Evolutionary conservation across 2,329 filamentous ascomycete species (phyloP).

Genomic region (Plectosphaerella plurivora): DNA sequence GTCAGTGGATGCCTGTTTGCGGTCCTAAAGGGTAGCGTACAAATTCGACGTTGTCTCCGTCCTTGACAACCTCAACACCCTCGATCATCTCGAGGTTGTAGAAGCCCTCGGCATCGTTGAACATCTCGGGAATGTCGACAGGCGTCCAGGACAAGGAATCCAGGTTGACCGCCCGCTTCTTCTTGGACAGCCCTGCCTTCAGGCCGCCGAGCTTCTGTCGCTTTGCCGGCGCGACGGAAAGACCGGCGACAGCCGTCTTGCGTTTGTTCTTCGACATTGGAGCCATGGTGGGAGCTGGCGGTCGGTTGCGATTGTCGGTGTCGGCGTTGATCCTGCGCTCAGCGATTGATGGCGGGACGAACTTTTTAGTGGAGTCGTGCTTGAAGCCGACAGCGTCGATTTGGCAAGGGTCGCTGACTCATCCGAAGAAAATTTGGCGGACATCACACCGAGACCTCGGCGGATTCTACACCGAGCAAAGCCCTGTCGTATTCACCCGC

Average conservation of each 20-base stretch:
- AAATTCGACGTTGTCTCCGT: constrained; percentile 56
- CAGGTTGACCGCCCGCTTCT: constrained; percentile 37
- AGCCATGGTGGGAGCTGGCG: constrained; percentile 5
- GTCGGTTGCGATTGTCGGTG: not conserved
- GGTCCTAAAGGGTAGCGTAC: constrained; percentile 25
- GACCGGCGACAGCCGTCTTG: constrained; percentile 7
- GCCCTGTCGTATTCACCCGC: constrained; percentile 10
- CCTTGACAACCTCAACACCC: constrained; percentile 77
- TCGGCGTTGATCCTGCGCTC: not conserved
- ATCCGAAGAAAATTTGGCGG: constrained; percentile 9
- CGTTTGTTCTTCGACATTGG: constrained; percentile 10
- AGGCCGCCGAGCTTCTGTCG: constrained; percentile 9
- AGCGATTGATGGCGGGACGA: not conserved
- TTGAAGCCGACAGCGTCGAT: not conserved
- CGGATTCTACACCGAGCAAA: constrained; percentile 10
- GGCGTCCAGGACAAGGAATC: constrained; percentile 52
- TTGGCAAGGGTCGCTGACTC: not conserved
- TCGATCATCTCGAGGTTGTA: constrained; percentile 89
- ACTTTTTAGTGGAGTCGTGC: not conserved
- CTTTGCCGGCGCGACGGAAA: constrained; percentile 6
- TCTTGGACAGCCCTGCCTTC: constrained; percentile 16
- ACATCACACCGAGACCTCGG: not conserved
- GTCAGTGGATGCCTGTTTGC: not conserved
- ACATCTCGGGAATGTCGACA: constrained; percentile 66
- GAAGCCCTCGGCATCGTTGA: constrained; percentile 91